Evolutionary conservation across 352 stramenopile genomes (phyloP).

Genomic region (Phytopythium montanum): DNA sequence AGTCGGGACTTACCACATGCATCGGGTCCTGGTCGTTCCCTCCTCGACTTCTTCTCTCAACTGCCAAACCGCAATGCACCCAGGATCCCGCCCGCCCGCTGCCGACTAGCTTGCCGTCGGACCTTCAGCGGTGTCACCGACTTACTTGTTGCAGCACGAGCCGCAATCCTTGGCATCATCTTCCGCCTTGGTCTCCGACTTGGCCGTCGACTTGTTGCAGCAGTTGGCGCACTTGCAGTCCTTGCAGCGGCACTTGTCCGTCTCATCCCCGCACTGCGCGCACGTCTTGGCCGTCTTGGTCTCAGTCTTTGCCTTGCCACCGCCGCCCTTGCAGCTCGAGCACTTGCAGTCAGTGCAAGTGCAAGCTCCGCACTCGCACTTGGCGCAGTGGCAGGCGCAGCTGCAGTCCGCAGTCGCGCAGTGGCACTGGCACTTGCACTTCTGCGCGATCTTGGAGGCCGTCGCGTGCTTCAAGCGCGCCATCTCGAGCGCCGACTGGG

Average conservation of each 20-base stretch:
- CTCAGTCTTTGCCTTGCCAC: neutral
- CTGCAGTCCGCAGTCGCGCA: slow-evolving; percentile 22
- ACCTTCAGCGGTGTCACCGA: neutral
- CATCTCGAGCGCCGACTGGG: slow-evolving; percentile 83
- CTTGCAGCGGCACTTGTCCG: slow-evolving; percentile 26
- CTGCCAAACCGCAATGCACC: too few species aligned
- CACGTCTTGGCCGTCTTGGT: slow-evolving; percentile 15
- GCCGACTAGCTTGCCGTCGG: too few species aligned
- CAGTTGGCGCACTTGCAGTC: slow-evolving; percentile 32
- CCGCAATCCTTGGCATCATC: neutral
- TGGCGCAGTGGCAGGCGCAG: slow-evolving; percentile 33
- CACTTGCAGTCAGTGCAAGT: slow-evolving; percentile 34
- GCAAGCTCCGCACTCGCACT: slow-evolving; percentile 19
- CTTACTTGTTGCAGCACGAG: slow-evolving; percentile 2
- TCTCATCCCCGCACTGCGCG: slow-evolving; percentile 17
- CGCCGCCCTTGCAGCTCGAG: slow-evolving; percentile 19
- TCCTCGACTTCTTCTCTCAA: too few species aligned
- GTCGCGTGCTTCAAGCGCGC: slow-evolving; percentile 74
- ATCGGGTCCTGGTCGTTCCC: too few species aligned
- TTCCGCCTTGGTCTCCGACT: neutral
- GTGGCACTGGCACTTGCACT: slow-evolving; percentile 29
- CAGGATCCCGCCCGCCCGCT: too few species aligned
- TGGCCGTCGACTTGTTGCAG: slow-evolving; percentile 13
- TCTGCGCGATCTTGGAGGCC: slow-evolving; percentile 19
- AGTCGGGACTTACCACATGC: too few species aligned